Conservation (phyloP, 345 rosid genomes). For the Sonneratia caseolaris region DNA sequence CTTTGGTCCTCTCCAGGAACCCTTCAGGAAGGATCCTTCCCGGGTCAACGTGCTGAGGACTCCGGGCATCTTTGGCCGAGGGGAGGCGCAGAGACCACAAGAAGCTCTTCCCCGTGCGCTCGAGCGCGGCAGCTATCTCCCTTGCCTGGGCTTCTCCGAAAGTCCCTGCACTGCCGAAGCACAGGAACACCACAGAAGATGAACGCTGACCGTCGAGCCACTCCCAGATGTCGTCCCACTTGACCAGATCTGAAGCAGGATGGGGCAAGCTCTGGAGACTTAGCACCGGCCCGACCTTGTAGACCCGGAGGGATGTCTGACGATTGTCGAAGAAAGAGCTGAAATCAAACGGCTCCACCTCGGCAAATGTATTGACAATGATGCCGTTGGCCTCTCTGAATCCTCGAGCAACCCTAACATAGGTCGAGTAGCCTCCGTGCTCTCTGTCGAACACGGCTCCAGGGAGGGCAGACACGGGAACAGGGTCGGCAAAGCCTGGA, state of each 20-base stretch:
- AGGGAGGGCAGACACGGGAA: constrained; percentile 34
- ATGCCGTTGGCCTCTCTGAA: constrained; percentile 27
- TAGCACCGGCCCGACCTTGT: constrained; percentile 43
- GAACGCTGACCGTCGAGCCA: constrained; percentile 51
- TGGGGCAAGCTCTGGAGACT: constrained; percentile 15
- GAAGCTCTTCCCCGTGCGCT: constrained; percentile 28
- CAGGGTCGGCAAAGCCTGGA: constrained; percentile 24
- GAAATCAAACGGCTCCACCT: constrained; percentile 34
- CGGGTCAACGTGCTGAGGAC: constrained; percentile 9
- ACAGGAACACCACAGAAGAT: constrained; percentile 45
- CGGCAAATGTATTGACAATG: constrained; percentile 34
- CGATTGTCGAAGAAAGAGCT: constrained; percentile 6
- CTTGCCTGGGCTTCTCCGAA: constrained; percentile 34
- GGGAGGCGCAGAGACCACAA: constrained; percentile 38
- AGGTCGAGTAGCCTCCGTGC: background rate
- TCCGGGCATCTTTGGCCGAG: constrained; percentile 5
- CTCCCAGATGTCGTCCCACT: constrained; percentile 3
- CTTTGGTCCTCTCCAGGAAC: constrained; percentile 29
- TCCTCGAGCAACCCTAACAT: constrained; percentile 6
- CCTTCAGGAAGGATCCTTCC: constrained; percentile 37
- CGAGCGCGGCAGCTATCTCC: constrained; percentile 41
- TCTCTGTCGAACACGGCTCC: background rate
- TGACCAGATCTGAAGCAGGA: background rate
- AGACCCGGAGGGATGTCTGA: constrained; percentile 19
- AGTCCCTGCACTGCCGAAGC: constrained; percentile 59